These are phyloP conservation scores for Neospermospora avenae DNA, from an alignment of 2,329 filamentous ascomycete species.

Conservation along the genomic window DNA sequence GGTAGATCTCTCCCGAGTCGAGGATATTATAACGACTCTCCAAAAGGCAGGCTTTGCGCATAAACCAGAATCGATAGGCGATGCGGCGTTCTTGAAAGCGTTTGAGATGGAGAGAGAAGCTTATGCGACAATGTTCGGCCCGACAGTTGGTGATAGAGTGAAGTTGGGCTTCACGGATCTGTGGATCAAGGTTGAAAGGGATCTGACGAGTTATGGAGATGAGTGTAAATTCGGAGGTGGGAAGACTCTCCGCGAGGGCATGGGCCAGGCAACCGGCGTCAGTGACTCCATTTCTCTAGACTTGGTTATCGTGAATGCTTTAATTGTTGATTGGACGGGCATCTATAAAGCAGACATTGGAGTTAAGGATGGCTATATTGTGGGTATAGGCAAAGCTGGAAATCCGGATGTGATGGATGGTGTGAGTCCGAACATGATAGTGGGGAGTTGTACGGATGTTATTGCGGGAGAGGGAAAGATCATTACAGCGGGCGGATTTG, in stretches of 20 bases:
- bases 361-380: conserved; percentile 81
- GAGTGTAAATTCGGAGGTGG: conserved; percentile 95
- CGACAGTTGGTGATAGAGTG: conserved; percentile 83
- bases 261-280: conserved; percentile 86
- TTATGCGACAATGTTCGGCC: conserved; percentile 88
- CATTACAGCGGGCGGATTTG: conserved; percentile 83
- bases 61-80: conserved; percentile 57
- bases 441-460: conserved; percentile 87
- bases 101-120: conserved; percentile 72
- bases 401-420: conserved; percentile 98
- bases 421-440: conserved; percentile 70
- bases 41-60: conserved; percentile 77
- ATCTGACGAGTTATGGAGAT: conserved; percentile 81
- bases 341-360: conserved; percentile 98
- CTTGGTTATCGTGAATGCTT: conserved; percentile 81
- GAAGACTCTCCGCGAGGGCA: conserved; percentile 90
- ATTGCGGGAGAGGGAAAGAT: conserved; percentile 89
- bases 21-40: conserved; percentile 65
- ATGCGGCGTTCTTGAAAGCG: conserved; percentile 53
- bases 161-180: conserved; percentile 79
- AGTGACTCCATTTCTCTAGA: conserved; percentile 72
- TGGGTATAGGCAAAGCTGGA: conserved; percentile 88
- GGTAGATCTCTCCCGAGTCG: conserved; percentile 60
- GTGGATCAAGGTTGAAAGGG: conserved; percentile 87
- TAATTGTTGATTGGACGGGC: conserved; percentile 86